Evolutionary conservation across 176 grass and related monocot species (phyloP), one percentile per base, ranked within the genome.

Genomic region (Oryza officinalis): DNA sequence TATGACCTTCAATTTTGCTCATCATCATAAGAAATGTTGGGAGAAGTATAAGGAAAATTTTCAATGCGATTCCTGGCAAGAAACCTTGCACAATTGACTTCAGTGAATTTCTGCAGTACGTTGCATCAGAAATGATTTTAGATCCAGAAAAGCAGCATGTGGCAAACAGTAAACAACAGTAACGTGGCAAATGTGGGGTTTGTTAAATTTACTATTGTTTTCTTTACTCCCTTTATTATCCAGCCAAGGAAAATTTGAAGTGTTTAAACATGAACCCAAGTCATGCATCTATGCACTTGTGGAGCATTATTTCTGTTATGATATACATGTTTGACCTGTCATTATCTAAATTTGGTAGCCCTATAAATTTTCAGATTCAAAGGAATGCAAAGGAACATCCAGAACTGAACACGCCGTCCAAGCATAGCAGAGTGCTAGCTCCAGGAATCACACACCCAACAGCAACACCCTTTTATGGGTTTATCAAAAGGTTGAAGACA

Each of bases 21-120:
- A 99, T 99, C 8, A 65, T 88, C 96, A 99, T 96, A 72, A 99
- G 89, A 77, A 99, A 87, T 72, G 86, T 92, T 28, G 96, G 96
- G 23, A 96, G 91, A 84, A 98, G 65, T 72, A 98, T 87, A 72
- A 96, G 87, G 50, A 99, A 96, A 5, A 99, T 83, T 82, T 99
- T 99, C 72, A 99, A 73, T 63, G 59, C 81, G 20, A 99, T 94
- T 85, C 96, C 93, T 65, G 96, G 93, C 81, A 99, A 89, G 82
- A 99, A 96, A 78, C 96, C 96, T 94, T 99, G 91, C 74, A 99
- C 85, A 27, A 99, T 46, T 17, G 96, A 85, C 83, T 83, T 94
- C 5, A 92, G 60, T 72, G 94, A 89, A 61, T 96, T 84, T 94
- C 96, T 99, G 91, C 74, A 92, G 37, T 52, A 68, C 27, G 90